Conservation (phyloP, 371 early-diverging fungal species). For the Haplosporangium sp. region DNA sequence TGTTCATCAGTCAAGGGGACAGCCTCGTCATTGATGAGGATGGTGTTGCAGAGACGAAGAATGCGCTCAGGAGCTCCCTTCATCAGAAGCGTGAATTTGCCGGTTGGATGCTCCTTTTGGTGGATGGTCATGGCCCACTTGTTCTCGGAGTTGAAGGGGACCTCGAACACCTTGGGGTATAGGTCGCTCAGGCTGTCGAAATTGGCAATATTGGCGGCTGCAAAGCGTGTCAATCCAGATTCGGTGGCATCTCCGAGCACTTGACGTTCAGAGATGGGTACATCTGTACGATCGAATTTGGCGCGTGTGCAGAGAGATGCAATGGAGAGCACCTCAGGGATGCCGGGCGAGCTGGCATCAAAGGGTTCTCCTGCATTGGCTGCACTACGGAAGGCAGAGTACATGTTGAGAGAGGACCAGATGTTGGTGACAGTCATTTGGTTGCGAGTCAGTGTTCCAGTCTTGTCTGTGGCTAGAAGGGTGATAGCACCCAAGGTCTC, state of each 20-base stretch:
- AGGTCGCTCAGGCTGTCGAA: constrained; percentile 72
- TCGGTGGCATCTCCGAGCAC: constrained; percentile 95
- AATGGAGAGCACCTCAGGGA: constrained; percentile 77
- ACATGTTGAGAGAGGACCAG: constrained; percentile 81
- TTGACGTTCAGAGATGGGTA: constrained; percentile 80
- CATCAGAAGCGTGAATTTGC: constrained; percentile 78
- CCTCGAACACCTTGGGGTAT: constrained; percentile 92
- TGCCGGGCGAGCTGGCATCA: constrained; percentile 65
- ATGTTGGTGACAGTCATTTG: constrained; percentile 94
- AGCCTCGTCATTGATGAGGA: constrained; percentile 62
- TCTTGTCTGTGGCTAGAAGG: constrained; percentile 94
- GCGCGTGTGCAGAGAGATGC: constrained; percentile 84
- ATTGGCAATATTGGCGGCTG: constrained; percentile 69
- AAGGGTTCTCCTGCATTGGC: constrained; percentile 55
- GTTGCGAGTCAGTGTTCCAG: constrained; percentile 95
- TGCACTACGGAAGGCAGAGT: constrained; percentile 67
- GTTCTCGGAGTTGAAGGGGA: constrained; percentile 96
- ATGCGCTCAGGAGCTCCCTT: constrained; percentile 97
- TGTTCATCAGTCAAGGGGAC: constrained; percentile 73
- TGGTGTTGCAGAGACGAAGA: constrained; percentile 76
- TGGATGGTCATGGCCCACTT: constrained; percentile 95
- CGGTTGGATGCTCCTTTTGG: constrained; percentile 71
- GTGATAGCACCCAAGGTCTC: constrained; percentile 97
- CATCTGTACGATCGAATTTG: constrained; percentile 88
- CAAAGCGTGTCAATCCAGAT: constrained; percentile 86